These are phyloP conservation scores for Solanum piurae DNA, from an alignment of 257 asterid species.

Conservation along the genomic window DNA sequence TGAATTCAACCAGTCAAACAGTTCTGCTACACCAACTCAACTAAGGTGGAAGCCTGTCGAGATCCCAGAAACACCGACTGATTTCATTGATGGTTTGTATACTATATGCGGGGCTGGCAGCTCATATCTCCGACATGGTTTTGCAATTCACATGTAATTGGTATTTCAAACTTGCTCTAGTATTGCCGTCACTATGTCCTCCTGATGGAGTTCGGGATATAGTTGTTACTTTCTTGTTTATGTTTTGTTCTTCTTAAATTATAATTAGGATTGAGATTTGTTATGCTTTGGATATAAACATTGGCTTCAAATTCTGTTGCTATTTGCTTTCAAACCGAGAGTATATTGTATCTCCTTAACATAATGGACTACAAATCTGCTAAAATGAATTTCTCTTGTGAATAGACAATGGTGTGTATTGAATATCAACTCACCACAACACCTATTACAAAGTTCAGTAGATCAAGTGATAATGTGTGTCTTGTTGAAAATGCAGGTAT, in stretches of 20 bases:
- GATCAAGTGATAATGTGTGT: not conserved
- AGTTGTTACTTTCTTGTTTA: not conserved
- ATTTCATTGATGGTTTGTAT: slow-evolving; percentile 75
- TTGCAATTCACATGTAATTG: slow-evolving; percentile 89
- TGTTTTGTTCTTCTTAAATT: not conserved
- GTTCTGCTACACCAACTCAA: slow-evolving; percentile 88
- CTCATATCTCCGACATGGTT: slow-evolving; percentile 92
- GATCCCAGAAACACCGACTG: slow-evolving; percentile 54
- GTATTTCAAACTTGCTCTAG: not conserved
- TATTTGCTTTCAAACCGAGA: not conserved
- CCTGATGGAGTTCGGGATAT: not conserved
- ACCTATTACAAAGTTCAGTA: not conserved
- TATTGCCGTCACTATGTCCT: not conserved
- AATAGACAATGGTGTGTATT: not conserved
- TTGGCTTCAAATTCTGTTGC: not conserved
- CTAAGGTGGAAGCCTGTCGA: slow-evolving; percentile 82
- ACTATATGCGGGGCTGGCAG: slow-evolving; percentile 98
- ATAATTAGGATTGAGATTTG: not conserved
- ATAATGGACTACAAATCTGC: not conserved
- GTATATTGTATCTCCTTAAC: not conserved
- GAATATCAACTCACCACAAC: not conserved
- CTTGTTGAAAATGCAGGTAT: slow-evolving; percentile 39
- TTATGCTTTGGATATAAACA: not conserved
- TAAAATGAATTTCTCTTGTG: not conserved
- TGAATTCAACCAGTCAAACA: slow-evolving; percentile 67